Base-by-base conservation (phyloP, 148 eudicot species). In the Bassia scoparia region DNA sequence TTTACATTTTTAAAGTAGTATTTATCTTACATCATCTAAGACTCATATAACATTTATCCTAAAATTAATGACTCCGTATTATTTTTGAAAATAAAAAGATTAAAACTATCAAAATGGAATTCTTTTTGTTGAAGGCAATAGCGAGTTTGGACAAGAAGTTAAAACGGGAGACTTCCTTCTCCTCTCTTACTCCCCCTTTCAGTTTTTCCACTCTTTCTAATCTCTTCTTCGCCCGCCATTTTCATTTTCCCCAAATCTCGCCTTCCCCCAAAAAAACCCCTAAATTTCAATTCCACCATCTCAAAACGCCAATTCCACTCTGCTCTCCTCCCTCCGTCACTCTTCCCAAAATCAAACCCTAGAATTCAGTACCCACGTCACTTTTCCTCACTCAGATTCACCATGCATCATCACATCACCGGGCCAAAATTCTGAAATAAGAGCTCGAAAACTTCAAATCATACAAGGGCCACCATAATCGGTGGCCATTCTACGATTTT, bases 401-500 rank as follows among this genome's bases (percentile, higher is more conserved):
- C n/a, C n/a, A n/a, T n/a, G n/a, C n/a, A n/a, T n/a, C n/a, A n/a
- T n/a, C n/a, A n/a, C n/a, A n/a, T 87, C 0, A 83, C 87, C 33
- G 97, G 97, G 17, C 89, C n/a, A n/a, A 86, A 79, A 92, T 96
- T 79, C 84, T 71, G 86, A 86, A 90, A 14, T 96, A n/a, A 53
- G 99, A 92, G 74, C 87, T 92, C 41, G 94, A 88, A 52, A 96
- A 92, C 74, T 96, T 96, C 90, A 96, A n/a, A 68, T 90, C 99
- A 50, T 96, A 92, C 89, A 96, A 68, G 97, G 97, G 7, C 82
- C 59, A 67, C 96, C 92, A 68, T 64, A 81, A 1, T 96, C 29
- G 97, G 99, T n/a, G n/a, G n/a, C n/a, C 99, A 0, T 96, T 96
- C 78, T 85, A 60, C 85, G 88, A 90, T 61, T 96, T 96, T 83